A percentile compares a stretch with the other conserved stretches of the same genome.
Evolutionary conservation across 768 basidiomycete species (phyloP).

Genomic region (Mycena galopus): DNA sequence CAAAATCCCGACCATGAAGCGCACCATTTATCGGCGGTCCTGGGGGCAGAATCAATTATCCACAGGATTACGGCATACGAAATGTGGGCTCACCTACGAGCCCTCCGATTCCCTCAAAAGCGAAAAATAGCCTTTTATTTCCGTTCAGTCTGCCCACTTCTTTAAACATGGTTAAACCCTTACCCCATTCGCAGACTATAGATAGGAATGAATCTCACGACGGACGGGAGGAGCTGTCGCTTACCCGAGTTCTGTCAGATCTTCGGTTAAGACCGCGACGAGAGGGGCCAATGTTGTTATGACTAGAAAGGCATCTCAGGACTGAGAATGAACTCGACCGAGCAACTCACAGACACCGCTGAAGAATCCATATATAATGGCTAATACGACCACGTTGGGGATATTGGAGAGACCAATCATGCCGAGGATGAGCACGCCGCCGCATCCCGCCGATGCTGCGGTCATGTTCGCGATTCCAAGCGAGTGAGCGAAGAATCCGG

Average conservation of each 20-base stretch:
- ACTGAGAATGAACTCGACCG: no score
- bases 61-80: background rate
- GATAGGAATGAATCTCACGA: no score
- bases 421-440: slow-evolving; percentile 43
- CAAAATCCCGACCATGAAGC: slow-evolving; percentile 46
- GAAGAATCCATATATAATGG: slow-evolving; percentile 48
- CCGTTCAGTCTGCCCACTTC: no score
- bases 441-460: slow-evolving; percentile 38
- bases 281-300: slow-evolving; percentile 49
- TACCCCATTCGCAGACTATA: slow-evolving; percentile 43
- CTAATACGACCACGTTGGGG: slow-evolving; percentile 41
- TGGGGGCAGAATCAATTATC: background rate
- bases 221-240: slow-evolving; percentile 21
- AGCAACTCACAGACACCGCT: slow-evolving; percentile 51
- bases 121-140: no score
- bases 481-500: slow-evolving; percentile 47
- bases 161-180: no score
- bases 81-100: background rate
- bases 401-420: slow-evolving; percentile 17
- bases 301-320: no score
- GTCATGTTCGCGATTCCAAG: slow-evolving; percentile 47
- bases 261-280: slow-evolving; percentile 44
- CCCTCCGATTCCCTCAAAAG: slow-evolving; percentile 8
- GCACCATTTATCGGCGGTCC: slow-evolving; percentile 57
- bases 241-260: slow-evolving; percentile 53